Evolutionary conservation across 805 yeast species (phyloP).

Genomic region (Torulaspora gathmanii): DNA sequence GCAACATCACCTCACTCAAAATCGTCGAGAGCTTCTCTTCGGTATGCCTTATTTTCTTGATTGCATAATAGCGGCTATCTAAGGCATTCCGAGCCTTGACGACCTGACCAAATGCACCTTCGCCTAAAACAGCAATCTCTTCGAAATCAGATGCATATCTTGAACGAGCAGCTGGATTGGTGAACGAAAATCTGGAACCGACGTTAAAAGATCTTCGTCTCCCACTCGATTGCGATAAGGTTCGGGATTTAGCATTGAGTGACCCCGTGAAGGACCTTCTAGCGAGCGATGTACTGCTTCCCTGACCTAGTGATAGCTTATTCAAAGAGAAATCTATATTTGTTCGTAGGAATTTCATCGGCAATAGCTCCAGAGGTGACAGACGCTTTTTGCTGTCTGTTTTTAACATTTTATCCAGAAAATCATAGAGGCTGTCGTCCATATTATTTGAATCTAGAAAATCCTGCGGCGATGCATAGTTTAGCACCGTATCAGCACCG

Average conservation of each 20-base stretch:
- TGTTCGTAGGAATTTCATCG: conserved; percentile 76
- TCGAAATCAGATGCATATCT: conserved; percentile 92
- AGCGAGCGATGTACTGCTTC: conserved; percentile 5
- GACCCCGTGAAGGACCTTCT: conserved; percentile 13
- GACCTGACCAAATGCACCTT: conserved; percentile 97
- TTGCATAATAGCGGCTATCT: conserved; percentile 93
- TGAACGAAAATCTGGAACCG: conserved; percentile 36
- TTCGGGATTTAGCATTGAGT: conserved; percentile 15
- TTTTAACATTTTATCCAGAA: conserved; percentile 62
- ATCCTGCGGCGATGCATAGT: conserved; percentile 58
- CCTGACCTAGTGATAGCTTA: conserved; percentile 27
- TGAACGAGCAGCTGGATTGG: conserved; percentile 41
- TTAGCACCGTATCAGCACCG: conserved; percentile 53
- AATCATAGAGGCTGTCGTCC: conserved; percentile 60
- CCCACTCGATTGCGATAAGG: conserved; percentile 26
- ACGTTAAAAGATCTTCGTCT: conserved; percentile 41
- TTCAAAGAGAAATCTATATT: conserved; percentile 44
- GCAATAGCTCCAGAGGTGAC: conserved; percentile 77
- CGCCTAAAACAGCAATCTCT: conserved; percentile 84
- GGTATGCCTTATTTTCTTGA: conserved; percentile 82
- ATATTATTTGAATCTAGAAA: conserved; percentile 46
- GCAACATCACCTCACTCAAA: conserved; percentile 83
- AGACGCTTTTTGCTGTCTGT: conserved; percentile 65
- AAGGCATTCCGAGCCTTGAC: conserved; percentile 92
- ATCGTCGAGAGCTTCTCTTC: conserved; percentile 75